phyloP scores from a whole-genome alignment of 495 filamentous ascomycete genomes.

The Neurospora intermedia region DNA sequence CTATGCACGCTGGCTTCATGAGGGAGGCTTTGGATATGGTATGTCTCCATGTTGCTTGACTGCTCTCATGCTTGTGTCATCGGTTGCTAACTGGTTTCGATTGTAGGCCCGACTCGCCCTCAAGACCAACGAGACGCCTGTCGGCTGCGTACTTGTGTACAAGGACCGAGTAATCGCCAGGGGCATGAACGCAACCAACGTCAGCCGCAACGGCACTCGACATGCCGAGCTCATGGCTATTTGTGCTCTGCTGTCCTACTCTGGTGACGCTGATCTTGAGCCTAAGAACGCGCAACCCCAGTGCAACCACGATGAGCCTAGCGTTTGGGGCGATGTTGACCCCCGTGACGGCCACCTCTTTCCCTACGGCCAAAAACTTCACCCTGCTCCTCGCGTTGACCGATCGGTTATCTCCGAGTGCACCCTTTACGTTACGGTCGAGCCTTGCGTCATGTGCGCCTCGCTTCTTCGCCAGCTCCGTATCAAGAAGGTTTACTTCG shows the following conservation, averaged over 20 bases:
- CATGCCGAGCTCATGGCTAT: conserved; percentile 92
- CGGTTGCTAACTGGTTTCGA: not conserved
- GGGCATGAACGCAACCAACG: conserved; percentile 95
- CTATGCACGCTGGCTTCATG: conserved; percentile 52
- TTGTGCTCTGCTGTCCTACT: conserved; percentile 37
- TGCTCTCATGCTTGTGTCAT: not conserved
- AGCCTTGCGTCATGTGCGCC: conserved; percentile 97
- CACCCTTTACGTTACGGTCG: conserved; percentile 89
- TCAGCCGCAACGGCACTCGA: conserved; percentile 73
- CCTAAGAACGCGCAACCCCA: conserved; percentile 2
- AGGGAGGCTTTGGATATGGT: conserved; percentile 61
- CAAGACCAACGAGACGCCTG: conserved; percentile 77
- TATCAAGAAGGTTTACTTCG: conserved; percentile 80
- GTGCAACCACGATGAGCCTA: not conserved
- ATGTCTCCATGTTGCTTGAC: conserved; percentile 9
- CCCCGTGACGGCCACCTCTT: conserved; percentile 34
- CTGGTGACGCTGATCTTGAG: conserved; percentile 4
- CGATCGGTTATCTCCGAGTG: conserved; percentile 54
- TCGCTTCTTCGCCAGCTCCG: conserved; percentile 77
- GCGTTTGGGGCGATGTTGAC: conserved; percentile 34
- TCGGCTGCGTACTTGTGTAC: conserved; percentile 88
- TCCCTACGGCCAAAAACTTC: conserved; percentile 40
- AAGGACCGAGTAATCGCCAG: conserved; percentile 60
- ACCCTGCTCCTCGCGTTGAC: conserved; percentile 30
- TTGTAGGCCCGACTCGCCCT: conserved; percentile 68